Base-by-base conservation (phyloP, 2,329 filamentous ascomycete species). In the Pezicula rhizophila region DNA sequence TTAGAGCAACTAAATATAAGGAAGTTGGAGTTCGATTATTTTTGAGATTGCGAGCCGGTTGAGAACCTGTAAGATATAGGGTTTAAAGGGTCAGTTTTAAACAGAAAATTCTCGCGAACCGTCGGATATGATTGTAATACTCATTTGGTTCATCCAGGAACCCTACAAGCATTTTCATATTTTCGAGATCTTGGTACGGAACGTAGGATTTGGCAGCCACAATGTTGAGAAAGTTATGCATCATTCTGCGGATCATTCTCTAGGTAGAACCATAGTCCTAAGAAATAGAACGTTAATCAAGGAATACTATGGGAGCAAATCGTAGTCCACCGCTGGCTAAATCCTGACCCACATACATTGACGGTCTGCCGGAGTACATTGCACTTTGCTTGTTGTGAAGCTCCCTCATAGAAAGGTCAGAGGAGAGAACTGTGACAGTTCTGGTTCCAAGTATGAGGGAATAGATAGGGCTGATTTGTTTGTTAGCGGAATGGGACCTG, bases 141-240 rank as follows among this genome's bases (percentile, higher is more conserved):
- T 70, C 49, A 31, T 68, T 62, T 0, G 74, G 74, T 1, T 62
- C 49, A 1, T 64, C 46, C 8, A 72, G 51, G 49, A 71, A 70
- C 51, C 77, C 75, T 4, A 61, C 55, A 3, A 78, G 50, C 64
- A 78, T 68, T 55, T 77, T 72, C 8, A 61, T 63, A 1, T 68
- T 70, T 56, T 79, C 76, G 0, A 75, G 74, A 42, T 77, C 64
- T 39, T 71, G 65, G 1, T 77, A 52, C 0, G 61, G 51, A 3
- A 72, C 46, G 49, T 78, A 57, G 7, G 44, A 38, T 18, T 44
- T 47, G 2, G 55, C 45, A 11, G 46, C 40, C 3, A 23, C 20
- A 15, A 54, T 45, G 41, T 56, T 56, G 17, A 57, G 68, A 4
- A 70, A 48, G 40, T 68, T 69, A 33, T 76, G 70, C 10, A 70